Evolutionary conservation across 139 green algal species (phyloP).

Genomic region (Nannochloris sp.): DNA sequence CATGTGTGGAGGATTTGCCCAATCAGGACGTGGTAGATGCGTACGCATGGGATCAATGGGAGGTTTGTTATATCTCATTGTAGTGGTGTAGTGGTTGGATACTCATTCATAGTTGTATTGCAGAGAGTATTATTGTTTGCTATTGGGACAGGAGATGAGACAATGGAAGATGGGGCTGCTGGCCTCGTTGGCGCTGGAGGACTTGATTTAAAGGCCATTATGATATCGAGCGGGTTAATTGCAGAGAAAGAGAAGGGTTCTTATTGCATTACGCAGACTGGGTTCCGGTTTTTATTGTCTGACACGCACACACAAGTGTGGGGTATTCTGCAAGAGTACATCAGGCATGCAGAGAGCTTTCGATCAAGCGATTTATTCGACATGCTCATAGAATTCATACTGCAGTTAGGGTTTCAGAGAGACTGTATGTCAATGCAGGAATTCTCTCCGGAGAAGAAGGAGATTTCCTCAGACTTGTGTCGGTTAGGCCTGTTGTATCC

Average conservation of each 20-base stretch:
- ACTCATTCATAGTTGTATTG: not conserved
- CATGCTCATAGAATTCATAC: constrained; percentile 47
- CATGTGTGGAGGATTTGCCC: not conserved
- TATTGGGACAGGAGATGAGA: constrained; percentile 13
- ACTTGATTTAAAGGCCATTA: too few species aligned
- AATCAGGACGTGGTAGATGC: constrained; percentile 4
- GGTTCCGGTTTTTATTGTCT: constrained; percentile 75
- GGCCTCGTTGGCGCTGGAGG: too few species aligned
- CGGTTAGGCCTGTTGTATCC: constrained; percentile 68
- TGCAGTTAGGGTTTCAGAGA: constrained; percentile 73
- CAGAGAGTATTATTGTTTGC: constrained; percentile 55
- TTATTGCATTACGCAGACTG: constrained; percentile 37
- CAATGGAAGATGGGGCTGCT: too few species aligned
- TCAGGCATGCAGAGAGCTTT: constrained; percentile 29
- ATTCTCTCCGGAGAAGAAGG: constrained; percentile 29
- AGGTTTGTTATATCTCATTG: constrained; percentile 14
- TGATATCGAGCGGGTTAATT: not conserved
- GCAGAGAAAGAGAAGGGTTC: not conserved
- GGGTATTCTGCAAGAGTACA: constrained; percentile 69
- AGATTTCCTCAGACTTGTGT: constrained; percentile 58
- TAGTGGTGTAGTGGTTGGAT: too few species aligned
- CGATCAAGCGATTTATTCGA: constrained; percentile 8
- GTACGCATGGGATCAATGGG: constrained; percentile 50
- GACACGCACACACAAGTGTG: constrained; percentile 72
- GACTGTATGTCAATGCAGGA: constrained; percentile 28